These are phyloP conservation scores for Sporothrix curviconia DNA, from an alignment of 2,329 filamentous ascomycete genomes.

Conservation along the genomic window DNA sequence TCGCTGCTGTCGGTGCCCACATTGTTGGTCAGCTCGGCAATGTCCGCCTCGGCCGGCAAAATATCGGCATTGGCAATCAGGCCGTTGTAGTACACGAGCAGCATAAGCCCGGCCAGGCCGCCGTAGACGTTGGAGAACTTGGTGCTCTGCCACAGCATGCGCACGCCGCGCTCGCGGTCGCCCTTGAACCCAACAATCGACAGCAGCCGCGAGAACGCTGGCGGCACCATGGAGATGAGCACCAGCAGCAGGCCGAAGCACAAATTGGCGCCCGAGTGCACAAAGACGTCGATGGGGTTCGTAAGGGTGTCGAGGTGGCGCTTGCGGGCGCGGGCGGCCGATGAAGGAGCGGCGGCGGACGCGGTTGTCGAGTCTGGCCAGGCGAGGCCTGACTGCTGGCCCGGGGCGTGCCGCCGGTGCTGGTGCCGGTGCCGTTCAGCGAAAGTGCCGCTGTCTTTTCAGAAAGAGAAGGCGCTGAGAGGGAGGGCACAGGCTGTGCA, in stretches of 20 bases:
- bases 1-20: slow-evolving; percentile 24
- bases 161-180: slow-evolving; percentile 73
- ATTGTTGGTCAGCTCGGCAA: slow-evolving; percentile 33
- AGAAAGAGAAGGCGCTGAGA: neutral
- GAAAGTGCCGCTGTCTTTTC: neutral
- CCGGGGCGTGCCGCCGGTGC: neutral
- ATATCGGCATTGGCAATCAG: slow-evolving; percentile 85
- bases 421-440: slow-evolving; percentile 10
- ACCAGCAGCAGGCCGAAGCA: slow-evolving; percentile 83
- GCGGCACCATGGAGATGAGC: slow-evolving; percentile 87
- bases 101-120: slow-evolving; percentile 74
- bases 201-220: slow-evolving; percentile 78
- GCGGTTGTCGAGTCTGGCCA: neutral
- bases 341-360: slow-evolving; percentile 30
- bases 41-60: slow-evolving; percentile 56
- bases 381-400: neutral
- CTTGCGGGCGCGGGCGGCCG: neutral
- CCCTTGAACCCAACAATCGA: slow-evolving; percentile 87
- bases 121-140: slow-evolving; percentile 84
- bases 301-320: slow-evolving; percentile 59
- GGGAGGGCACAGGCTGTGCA: neutral
- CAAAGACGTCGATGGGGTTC: slow-evolving; percentile 75
- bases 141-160: slow-evolving; percentile 85
- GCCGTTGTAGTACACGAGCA: slow-evolving; percentile 84
- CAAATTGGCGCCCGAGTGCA: slow-evolving; percentile 81